Conservation (phyloP, 177 flowering plant species). For the Vitis hybrid region DNA sequence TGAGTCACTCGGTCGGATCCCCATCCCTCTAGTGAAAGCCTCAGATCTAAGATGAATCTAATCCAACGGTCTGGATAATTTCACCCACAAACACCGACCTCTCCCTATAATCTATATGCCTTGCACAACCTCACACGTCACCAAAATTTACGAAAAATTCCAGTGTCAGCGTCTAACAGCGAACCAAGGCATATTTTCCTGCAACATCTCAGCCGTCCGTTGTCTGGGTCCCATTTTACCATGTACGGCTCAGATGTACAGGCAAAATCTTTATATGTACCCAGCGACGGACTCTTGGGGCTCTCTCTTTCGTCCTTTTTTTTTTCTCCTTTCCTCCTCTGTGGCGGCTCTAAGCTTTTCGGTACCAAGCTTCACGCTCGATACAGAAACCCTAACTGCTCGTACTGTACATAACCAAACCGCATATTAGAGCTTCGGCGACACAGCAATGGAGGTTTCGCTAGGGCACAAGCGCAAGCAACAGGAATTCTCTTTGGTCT, state of each 20-base stretch:
- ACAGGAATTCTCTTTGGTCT: constrained; percentile 49
- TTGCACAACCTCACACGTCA: background rate
- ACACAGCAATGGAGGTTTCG: constrained; percentile 42
- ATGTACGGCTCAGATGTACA: too few relatives aligned
- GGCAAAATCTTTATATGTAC: too few relatives aligned
- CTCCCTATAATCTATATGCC: background rate
- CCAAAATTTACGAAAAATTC: background rate
- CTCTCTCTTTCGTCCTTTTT: too few relatives aligned
- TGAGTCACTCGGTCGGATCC: too few relatives aligned
- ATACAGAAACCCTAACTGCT: constrained; percentile 15
- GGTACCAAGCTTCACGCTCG: background rate
- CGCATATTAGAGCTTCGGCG: background rate
- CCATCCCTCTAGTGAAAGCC: too few relatives aligned
- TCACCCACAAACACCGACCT: background rate
- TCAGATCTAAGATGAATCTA: background rate
- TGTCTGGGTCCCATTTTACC: too few relatives aligned
- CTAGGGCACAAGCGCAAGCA: constrained; percentile 31
- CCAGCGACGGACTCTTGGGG: too few relatives aligned
- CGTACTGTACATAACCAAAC: background rate
- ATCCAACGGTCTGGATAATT: background rate
- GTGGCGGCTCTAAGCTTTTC: constrained; percentile 8
- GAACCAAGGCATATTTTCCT: background rate
- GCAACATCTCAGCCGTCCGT: too few relatives aligned
- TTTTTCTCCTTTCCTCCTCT: background rate
- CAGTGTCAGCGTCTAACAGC: background rate